Percentiles rank a stretch among this genome's conserved stretches.
These are phyloP conservation scores for Millerozyma acaciae DNA, from an alignment of 805 yeast species.

Conservation along the genomic window DNA sequence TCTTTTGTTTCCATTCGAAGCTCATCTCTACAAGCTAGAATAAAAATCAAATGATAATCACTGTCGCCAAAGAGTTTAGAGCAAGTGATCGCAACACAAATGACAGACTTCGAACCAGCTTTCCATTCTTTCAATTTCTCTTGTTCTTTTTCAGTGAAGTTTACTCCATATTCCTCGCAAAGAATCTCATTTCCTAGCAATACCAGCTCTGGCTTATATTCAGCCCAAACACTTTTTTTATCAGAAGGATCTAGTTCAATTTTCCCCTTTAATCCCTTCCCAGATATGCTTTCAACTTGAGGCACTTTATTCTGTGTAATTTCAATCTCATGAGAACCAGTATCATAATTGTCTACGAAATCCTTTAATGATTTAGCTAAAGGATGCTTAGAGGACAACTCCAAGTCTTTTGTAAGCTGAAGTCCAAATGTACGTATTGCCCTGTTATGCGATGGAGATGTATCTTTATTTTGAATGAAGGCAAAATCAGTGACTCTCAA, in stretches of 20 bases:
- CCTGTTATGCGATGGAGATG: conserved; percentile 8
- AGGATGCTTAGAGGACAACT: conserved; percentile 65
- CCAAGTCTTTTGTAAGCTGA: conserved; percentile 57
- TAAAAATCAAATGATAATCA: conserved; percentile 37
- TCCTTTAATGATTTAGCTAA: conserved; percentile 54
- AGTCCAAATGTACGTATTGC: conserved; percentile 23
- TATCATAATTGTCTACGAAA: conserved; percentile 30
- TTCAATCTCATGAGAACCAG: conserved; percentile 13
- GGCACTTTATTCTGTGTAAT: conserved; percentile 38
- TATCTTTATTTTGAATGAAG: conserved; percentile 12
- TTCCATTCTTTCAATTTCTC: conserved; percentile 52
- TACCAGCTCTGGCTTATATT: conserved; percentile 31
- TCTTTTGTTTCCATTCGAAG: conserved; percentile 52
- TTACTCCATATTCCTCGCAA: conserved; percentile 45
- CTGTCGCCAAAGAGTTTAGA: conserved; percentile 20
- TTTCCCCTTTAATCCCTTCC: conserved; percentile 55
- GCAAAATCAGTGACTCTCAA: conserved; percentile 52
- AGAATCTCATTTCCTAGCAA: conserved; percentile 61
- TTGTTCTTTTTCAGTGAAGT: conserved; percentile 30
- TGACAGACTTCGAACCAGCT: conserved; percentile 57
- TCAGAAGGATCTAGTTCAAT: conserved; percentile 20
- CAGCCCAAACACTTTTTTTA: conserved; percentile 26
- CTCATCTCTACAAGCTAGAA: conserved; percentile 60
- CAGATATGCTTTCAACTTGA: conserved; percentile 51
- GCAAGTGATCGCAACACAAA: conserved; percentile 48